Evolutionary conservation across 768 basidiomycete genomes (phyloP).

Genomic region (Serendipita sp.): DNA sequence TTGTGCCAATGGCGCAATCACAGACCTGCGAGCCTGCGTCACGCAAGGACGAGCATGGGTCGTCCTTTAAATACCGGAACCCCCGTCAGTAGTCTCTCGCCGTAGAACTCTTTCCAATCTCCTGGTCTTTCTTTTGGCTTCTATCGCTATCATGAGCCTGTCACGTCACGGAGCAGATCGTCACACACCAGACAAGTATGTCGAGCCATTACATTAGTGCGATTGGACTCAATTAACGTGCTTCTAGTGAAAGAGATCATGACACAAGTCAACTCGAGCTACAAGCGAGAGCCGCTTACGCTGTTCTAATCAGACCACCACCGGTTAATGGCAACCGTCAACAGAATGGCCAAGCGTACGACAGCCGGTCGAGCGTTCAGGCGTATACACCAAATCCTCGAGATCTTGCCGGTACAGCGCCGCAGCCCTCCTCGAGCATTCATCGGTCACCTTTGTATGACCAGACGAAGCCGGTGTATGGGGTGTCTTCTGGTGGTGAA

Average conservation of each 20-base stretch:
- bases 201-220: not conserved
- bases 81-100: too few species aligned
- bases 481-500: too few species aligned
- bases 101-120: too few species aligned
- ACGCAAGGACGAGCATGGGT: too few species aligned
- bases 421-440: too few species aligned
- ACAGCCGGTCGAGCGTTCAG: not conserved
- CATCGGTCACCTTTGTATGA: too few species aligned
- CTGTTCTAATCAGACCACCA: not conserved
- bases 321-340: not conserved
- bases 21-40: too few species aligned
- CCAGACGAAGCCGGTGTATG: too few species aligned
- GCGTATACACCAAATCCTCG: not conserved
- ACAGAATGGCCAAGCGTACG: not conserved
- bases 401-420: not conserved
- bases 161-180: not conserved
- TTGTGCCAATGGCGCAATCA: too few species aligned
- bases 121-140: not conserved
- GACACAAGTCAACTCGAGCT: not conserved
- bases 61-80: too few species aligned
- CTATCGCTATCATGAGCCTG: not conserved
- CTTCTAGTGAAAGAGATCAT: constrained; percentile 2
- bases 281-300: constrained; percentile 1
- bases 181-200: not conserved
- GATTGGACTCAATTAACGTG: not conserved